phyloP scores from a whole-genome alignment of 306 rosid species.

The Prunus padus region DNA sequence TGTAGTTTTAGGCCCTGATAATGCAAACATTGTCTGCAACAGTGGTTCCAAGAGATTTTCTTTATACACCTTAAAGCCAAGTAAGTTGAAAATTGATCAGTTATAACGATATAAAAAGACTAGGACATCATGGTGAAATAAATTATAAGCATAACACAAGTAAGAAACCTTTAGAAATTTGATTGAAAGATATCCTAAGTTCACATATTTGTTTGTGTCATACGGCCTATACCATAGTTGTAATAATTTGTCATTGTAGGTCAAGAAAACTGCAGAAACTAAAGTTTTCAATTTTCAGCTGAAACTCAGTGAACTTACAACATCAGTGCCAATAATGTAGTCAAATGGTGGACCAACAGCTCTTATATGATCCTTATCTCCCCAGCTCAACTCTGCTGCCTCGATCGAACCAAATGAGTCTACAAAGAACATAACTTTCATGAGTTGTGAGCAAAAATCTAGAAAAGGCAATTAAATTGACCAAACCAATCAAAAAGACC shows the following conservation, averaged over 20 bases:
- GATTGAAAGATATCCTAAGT: not conserved
- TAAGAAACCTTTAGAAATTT: not conserved
- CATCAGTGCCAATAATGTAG: conserved; percentile 86
- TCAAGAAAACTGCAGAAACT: not conserved
- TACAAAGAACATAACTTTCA: conserved; percentile 34
- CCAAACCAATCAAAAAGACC: not conserved
- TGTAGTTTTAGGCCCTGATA: conserved; percentile 89
- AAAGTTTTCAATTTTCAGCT: not conserved
- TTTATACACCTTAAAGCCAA: conserved; percentile 61
- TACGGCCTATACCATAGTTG: not conserved
- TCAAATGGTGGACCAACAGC: conserved; percentile 91
- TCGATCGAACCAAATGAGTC: conserved; percentile 80
- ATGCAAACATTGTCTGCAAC: conserved; percentile 66
- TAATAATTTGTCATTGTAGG: not conserved
- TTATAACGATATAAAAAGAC: not conserved
- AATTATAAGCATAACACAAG: not conserved
- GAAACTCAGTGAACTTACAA: conserved; percentile 49
- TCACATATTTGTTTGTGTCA: not conserved
- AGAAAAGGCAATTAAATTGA: not conserved
- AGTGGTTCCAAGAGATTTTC: conserved; percentile 89
- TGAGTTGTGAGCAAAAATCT: not conserved
- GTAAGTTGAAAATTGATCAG: conserved; percentile 12
- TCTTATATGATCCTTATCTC: conserved; percentile 68
- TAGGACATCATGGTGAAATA: not conserved
- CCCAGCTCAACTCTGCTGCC: conserved; percentile 87